Base-by-base conservation (phyloP, 441 rosid genomes). In the Isatis lusitanica region DNA sequence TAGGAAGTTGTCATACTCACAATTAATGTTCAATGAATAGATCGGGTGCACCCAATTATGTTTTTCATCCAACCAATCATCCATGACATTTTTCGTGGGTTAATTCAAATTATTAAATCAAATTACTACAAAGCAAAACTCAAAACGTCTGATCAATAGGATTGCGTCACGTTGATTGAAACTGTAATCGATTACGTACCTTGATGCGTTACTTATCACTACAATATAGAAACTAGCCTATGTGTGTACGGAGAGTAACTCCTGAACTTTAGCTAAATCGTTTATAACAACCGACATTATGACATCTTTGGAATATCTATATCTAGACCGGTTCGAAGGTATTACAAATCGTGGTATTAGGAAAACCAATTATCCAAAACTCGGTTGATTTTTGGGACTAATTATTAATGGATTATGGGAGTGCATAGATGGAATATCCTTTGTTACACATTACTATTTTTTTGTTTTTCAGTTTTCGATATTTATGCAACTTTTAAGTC, bases 1-100 rank as follows among this genome's bases (percentile, higher is more conserved):
- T 69, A 69, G 66, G 57, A 69, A 58, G 38, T 33, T 69, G 48
- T 69, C 74, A 58, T 69, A 66, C 3, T 69, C 74, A 69, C 57
- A 46, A 13, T 57, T 57, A 44, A 69, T 57, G 46, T 58, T 53
- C 52, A 42, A 55, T 31, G 30, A 10, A 53, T 52, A 52, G 16
- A 39, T 10, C n/a, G 26, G 63, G 28, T 39, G 38, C 28, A 39
- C 40, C 43, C 64, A 31, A 44, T 43, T 56, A 17, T 35, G n/a
- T 30, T 9, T 38, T 6, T 53, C 52, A 40, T 40, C 28, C 42
- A 68, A 56, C 42, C 9, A 42, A 55, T 56, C 33, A 18, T 55
- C 58, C 9, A 13, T 67, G 50, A 38, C 40, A 16, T 68, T 10
- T 15, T 10, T 28, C 17, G 5, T 53, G 2, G 15, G n/a, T 15